phyloP scores from a whole-genome alignment of 2,329 filamentous ascomycete species.

The Scopulariopsis brevicaulis region DNA sequence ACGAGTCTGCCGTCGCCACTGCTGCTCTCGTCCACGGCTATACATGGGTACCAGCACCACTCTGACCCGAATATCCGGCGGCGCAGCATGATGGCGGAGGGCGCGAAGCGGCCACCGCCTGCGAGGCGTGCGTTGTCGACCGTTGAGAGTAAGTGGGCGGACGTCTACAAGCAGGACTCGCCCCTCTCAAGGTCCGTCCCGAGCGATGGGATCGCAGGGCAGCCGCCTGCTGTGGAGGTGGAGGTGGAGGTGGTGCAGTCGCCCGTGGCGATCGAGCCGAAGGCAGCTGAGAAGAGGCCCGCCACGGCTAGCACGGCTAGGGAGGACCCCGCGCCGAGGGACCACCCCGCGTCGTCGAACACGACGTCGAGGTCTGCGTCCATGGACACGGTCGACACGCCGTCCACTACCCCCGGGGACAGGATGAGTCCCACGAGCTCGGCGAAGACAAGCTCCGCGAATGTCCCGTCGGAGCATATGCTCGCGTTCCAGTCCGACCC shows the following conservation, averaged over 20 bases:
- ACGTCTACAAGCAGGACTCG: constrained; percentile 1
- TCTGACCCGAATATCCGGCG: not conserved
- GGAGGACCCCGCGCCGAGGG: not conserved
- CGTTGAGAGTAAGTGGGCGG: constrained; percentile 2
- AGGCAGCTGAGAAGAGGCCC: not conserved
- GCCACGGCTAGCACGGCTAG: not conserved
- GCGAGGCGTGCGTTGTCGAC: constrained; percentile 28
- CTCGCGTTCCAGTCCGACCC: constrained; percentile 50
- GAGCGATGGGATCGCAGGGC: constrained; percentile 2
- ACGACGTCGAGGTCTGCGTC: constrained; percentile 35
- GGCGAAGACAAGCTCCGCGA: constrained; percentile 2
- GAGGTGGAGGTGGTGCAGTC: not conserved
- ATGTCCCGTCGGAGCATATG: constrained; percentile 24
- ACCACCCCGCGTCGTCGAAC: not conserved
- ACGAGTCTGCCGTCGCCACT: not conserved
- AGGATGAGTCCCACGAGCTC: constrained; percentile 34
- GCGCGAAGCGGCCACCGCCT: constrained; percentile 31
- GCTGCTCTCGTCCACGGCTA: not conserved
- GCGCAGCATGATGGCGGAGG: not conserved
- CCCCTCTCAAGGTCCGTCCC: not conserved
- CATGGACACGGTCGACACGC: constrained; percentile 34
- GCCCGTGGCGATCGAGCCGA: not conserved
- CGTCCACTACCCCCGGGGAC: constrained; percentile 44
- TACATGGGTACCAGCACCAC: constrained; percentile 1
- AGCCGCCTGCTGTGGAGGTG: not conserved